Evolutionary conservation across 1,139 yeast genomes (phyloP), one percentile per base, ranked within the genome.

Genomic region (Trichomonascaceae sp.): DNA sequence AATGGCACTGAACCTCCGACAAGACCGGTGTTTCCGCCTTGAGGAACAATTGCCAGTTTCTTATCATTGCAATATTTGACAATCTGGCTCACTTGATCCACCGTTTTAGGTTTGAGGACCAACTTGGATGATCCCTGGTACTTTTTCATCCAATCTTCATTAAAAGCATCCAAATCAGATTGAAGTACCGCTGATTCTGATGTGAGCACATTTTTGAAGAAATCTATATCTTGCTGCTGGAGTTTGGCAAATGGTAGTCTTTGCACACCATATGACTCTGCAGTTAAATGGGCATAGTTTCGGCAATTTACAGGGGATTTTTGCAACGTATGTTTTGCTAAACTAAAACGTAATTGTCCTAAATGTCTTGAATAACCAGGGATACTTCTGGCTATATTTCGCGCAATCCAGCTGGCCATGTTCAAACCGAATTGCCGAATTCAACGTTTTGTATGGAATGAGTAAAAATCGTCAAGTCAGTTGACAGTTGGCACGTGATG

Each of bases 61-160:
- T 84, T 74, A 36, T 84, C 87, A 66, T 87, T 87, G 75, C 97
- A 89, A 70, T 89, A 86, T 68, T 84, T 83, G 65, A 93, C 68
- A 59, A 93, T 88, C 63, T 81, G 66, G 2, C 93, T 78, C 19
- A 93, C 85, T 69, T 93, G 95, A 57, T 85, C 82, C 1, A 90
- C 82, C 17, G 87, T 80, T 64, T 85, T 86, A 43, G 99, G 99
- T 67, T 87, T 89, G 61, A 93, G 76, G 2, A 90, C 91, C 50
- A 93, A 71, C 63, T 80, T 76, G 0, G 96, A 85, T 67, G 87
- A 89, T 18, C 99, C 99, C 57, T 83, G 78, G 71, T 91, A 93
- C 71, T 93, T 93, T 68, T 90, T 80, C 97, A 91, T 93, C 95
- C 96, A 89, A 70, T 93, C 99, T 68, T 87, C 95, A 66, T 93